These are phyloP conservation scores for Cyberlindnera suaveolens DNA, from an alignment of 805 yeast genomes.

Conservation along the genomic window DNA sequence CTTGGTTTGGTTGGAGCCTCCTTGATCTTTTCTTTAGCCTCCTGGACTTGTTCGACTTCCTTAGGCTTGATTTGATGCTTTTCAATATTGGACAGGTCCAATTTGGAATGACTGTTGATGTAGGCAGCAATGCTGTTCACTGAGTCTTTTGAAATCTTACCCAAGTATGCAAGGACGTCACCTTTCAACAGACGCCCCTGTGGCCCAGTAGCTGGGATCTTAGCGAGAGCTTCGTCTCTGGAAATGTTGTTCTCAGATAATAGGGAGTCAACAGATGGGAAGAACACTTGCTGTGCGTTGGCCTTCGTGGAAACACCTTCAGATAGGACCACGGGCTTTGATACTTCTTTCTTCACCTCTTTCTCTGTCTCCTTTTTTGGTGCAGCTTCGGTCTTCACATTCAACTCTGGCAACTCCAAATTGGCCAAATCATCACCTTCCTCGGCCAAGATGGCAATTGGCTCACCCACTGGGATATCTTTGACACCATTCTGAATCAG, in stretches of 20 bases:
- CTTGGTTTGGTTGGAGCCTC: constrained; percentile 18
- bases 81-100: constrained; percentile 69
- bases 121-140: constrained; percentile 48
- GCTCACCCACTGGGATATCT: constrained; percentile 77
- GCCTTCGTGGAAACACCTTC: constrained; percentile 35
- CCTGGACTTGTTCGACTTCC: constrained; percentile 14
- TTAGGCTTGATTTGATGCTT: constrained; percentile 25
- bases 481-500: constrained; percentile 62
- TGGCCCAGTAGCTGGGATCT: constrained; percentile 83
- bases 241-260: constrained; percentile 59
- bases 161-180: constrained; percentile 81
- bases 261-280: constrained; percentile 74
- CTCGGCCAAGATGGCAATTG: constrained; percentile 88
- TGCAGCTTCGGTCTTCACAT: constrained; percentile 10
- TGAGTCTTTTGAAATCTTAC: constrained; percentile 55
- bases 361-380: constrained; percentile 7
- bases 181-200: constrained; percentile 85
- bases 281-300: constrained; percentile 57
- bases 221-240: constrained; percentile 58
- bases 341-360: constrained; percentile 8
- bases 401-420: constrained; percentile 47
- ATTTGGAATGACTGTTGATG: constrained; percentile 48
- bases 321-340: constrained; percentile 11
- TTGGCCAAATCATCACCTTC: constrained; percentile 72
- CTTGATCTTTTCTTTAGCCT: constrained; percentile 12